Base-by-base conservation (phyloP, 140 eudicot species). In the Ambrosia hybrid region DNA sequence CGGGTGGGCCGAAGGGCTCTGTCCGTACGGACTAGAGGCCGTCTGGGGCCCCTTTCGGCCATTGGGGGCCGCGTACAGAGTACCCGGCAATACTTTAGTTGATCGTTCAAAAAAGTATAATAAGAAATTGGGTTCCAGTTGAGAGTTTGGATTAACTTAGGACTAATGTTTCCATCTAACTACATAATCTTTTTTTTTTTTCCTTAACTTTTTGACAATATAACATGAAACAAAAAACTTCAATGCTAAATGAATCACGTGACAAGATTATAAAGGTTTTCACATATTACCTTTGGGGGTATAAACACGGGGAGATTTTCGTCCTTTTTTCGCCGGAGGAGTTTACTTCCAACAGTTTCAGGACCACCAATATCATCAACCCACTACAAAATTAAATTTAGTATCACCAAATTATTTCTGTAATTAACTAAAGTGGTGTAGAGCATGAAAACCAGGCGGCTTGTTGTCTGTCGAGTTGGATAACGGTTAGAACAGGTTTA, bases 321-420 rank as follows among this genome's bases (percentile, higher is more conserved):
- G 17, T 81, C 91, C 79, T 78, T 90, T 82, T 78, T 87, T 61
- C 83, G 87, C 65, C 57, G 84, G 51, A 87, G 86, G 65, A 93
- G 94, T 79, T 68, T 90, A 34, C 65, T 81, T 68, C 97, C 96
- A 68, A 93, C 72, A 77, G 57, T 73, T 67, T 93, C 89, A 79
- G 79, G 71, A 68, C 98, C 98, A 72, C 98, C 98, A 41, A 85
- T 74, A 41, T 93, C 96, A 48, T 93, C 73, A 58, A 93, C 89
- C 98, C 98, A 93, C 98, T 93, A 81, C 68, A 78, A 79, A 57
- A 41, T 17, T 3, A 7, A 72, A 83, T 12, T 5, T 15, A 57
- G 51, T 41, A 4, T 60, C 64, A 21, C 59, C 67, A 56, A 53
- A 34, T 74, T 38, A 15, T 63, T 37, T 72, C 36, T 39, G 64